phyloP scores from a whole-genome alignment of 768 basidiomycete genomes.

The Hypsizygus marmoreus region DNA sequence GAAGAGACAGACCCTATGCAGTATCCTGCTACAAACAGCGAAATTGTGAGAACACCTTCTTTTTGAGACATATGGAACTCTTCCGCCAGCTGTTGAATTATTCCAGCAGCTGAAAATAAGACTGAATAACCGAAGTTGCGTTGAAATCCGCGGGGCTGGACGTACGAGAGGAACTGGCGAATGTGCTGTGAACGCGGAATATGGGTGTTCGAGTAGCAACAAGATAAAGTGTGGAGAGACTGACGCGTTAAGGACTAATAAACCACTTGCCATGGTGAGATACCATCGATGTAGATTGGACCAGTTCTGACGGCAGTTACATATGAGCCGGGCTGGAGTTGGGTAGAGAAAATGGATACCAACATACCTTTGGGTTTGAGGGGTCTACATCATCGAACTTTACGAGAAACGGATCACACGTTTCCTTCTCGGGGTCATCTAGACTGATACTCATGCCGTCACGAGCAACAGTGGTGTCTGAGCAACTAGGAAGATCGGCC shows the following conservation, averaged over 20 bases:
- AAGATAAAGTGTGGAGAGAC: constrained; percentile 18
- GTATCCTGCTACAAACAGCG: constrained; percentile 71
- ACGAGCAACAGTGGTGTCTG: constrained; percentile 5
- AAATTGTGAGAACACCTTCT: constrained; percentile 55
- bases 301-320: constrained; percentile 46
- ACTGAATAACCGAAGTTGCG: constrained; percentile 3
- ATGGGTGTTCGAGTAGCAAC: constrained; percentile 2
- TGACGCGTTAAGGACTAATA: constrained; percentile 59
- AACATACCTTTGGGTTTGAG: constrained; percentile 46
- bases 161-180: constrained; percentile 60
- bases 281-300: constrained; percentile 47
- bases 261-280: constrained; percentile 39
- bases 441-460: constrained; percentile 2
- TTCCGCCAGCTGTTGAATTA: constrained; percentile 43
- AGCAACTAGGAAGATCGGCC: constrained; percentile 3
- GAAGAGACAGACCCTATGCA: constrained; percentile 46
- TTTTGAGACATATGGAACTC: constrained; percentile 53
- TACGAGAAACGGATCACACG: constrained; percentile 36
- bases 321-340: not conserved
- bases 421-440: constrained; percentile 7
- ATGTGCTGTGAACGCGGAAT: constrained; percentile 45
- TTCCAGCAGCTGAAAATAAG: constrained; percentile 40
- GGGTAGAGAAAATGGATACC: constrained; percentile 3
- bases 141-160: not conserved
- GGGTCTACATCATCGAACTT: constrained; percentile 41